phyloP scores from a whole-genome alignment of 2,329 filamentous ascomycete species.

The Cladosporium sp. region DNA sequence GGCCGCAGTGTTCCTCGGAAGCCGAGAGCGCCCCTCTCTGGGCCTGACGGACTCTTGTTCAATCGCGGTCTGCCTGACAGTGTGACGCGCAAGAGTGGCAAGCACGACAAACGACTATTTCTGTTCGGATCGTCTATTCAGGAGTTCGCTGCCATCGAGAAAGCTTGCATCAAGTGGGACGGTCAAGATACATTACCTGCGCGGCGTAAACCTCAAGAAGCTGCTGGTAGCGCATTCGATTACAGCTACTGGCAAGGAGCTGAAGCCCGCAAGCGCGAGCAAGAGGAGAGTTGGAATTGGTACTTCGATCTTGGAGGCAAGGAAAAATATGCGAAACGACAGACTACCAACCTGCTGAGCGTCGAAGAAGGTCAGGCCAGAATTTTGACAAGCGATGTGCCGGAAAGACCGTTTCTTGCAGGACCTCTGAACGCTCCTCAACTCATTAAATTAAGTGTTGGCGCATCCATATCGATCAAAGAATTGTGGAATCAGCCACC shows the following conservation, averaged over 20 bases:
- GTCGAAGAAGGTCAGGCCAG: conserved; percentile 42
- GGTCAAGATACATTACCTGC: conserved; percentile 52
- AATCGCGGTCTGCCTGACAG: conserved; percentile 33
- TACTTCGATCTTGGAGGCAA: conserved; percentile 49
- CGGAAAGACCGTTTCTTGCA: conserved; percentile 46
- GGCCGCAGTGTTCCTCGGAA: not conserved
- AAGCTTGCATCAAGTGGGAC: conserved; percentile 55
- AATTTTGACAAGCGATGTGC: conserved; percentile 36
- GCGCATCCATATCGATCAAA: conserved; percentile 49
- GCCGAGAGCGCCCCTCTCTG: conserved; percentile 3
- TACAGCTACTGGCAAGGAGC: conserved; percentile 44
- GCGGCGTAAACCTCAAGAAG: conserved; percentile 42
- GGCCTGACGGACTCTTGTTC: conserved; percentile 24
- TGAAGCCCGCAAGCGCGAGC: conserved; percentile 47
- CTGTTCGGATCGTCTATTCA: conserved; percentile 55
- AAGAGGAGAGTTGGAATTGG: conserved; percentile 55
- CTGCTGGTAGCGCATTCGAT: conserved; percentile 43
- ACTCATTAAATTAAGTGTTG: conserved; percentile 45
- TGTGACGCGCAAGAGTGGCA: conserved; percentile 35
- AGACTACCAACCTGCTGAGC: conserved; percentile 42
- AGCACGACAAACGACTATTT: conserved; percentile 49
- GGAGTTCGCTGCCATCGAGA: conserved; percentile 52
- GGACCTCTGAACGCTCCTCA: conserved; percentile 52
- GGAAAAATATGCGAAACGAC: conserved; percentile 45
- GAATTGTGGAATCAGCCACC: conserved; percentile 41